A percentile compares a stretch with the other conserved stretches of the same genome.
Evolutionary conservation across 164 flowering plant species (phyloP).

Genomic region (Tinospora cordifolia): DNA sequence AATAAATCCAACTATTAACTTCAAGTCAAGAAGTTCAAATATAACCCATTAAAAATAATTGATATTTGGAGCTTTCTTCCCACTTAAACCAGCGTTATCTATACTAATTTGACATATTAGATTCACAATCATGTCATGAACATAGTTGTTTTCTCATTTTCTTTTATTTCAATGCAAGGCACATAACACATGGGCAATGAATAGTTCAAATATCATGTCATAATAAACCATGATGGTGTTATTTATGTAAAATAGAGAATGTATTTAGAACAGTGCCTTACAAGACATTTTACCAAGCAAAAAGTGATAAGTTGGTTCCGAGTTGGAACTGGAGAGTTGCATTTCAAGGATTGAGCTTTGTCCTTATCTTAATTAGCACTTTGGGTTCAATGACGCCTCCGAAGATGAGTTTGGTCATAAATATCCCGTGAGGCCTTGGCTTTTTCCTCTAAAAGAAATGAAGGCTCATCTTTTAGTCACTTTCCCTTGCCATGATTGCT

Average conservation of each 20-base stretch:
- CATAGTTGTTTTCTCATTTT: not conserved
- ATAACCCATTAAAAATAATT: too few species aligned
- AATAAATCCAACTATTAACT: too few species aligned
- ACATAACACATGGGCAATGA: not conserved
- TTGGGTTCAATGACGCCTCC: not conserved
- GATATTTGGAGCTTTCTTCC: too few species aligned
- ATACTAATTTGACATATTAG: not conserved
- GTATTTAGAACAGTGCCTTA: not conserved
- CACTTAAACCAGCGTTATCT: too few species aligned
- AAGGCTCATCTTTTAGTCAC: not conserved
- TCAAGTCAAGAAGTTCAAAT: too few species aligned
- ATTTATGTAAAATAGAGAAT: not conserved
- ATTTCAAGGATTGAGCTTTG: not conserved
- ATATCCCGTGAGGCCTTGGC: not conserved
- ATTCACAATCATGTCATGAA: not conserved
- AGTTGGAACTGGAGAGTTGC: not conserved
- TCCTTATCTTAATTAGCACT: not conserved
- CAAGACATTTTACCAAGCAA: not conserved
- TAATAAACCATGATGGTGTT: not conserved
- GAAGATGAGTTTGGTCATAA: not conserved
- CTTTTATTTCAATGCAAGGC: slow-evolving; percentile 5
- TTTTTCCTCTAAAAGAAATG: not conserved
- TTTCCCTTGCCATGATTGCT: too few species aligned
- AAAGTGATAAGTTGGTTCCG: not conserved
- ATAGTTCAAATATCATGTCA: not conserved